Conservation (phyloP, 371 early-diverging fungal species). For the Lichtheimia ornata region DNA sequence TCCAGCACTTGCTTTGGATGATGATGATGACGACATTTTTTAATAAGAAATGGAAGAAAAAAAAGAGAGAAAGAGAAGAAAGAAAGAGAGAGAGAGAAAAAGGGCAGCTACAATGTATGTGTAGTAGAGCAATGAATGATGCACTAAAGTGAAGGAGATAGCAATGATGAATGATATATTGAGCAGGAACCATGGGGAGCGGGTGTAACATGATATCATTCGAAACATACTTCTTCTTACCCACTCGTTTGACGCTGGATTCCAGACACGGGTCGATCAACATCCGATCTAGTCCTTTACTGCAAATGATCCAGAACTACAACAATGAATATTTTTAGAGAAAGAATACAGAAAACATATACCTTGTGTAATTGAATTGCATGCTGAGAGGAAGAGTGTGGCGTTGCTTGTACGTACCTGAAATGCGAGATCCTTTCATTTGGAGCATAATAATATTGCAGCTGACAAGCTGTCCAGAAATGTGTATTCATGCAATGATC, state of each 20-base stretch:
- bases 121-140: background rate
- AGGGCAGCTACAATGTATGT: background rate
- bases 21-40: background rate
- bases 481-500: background rate
- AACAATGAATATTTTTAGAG: background rate
- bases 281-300: no score
- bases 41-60: background rate
- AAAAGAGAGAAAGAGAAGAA: background rate
- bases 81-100: background rate
- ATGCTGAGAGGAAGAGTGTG: no score
- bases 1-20: slow-evolving; percentile 3
- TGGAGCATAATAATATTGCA: no score
- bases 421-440: no score
- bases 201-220: background rate
- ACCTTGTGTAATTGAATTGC: background rate
- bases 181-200: background rate
- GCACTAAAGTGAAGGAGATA: background rate
- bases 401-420: no score
- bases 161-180: background rate
- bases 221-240: background rate
- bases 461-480: background rate
- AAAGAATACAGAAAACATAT: background rate
- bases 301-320: background rate
- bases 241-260: no score
- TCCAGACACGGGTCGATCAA: no score